Evolutionary conservation across 805 yeast species (phyloP).

Genomic region (Scheffersomyces amazonensis): DNA sequence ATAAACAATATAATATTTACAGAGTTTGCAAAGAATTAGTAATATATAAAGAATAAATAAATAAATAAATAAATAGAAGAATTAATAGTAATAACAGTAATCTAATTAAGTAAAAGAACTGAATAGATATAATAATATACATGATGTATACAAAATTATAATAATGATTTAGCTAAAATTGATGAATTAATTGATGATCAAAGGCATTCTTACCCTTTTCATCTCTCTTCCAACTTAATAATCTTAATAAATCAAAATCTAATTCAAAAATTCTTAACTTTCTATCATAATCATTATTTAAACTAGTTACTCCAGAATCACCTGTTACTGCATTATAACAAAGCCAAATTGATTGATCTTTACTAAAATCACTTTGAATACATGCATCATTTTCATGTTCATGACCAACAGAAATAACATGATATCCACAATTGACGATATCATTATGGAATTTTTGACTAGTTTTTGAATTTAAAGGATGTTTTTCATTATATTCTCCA

Average conservation of each 20-base stretch:
- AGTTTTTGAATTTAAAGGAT: constrained; percentile 25
- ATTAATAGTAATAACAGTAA: too few species aligned
- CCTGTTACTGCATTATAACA: constrained; percentile 41
- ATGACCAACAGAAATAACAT: constrained; percentile 39
- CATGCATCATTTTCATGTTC: constrained; percentile 46
- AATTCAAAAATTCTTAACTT: constrained; percentile 34
- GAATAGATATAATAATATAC: too few species aligned
- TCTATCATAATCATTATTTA: constrained; percentile 24
- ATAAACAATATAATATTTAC: too few species aligned
- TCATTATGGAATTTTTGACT: constrained; percentile 29
- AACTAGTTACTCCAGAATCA: constrained; percentile 27
- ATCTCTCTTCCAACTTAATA: constrained; percentile 38
- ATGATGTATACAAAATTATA: too few species aligned
- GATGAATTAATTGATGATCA: constrained; percentile 25
- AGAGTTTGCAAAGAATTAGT: too few species aligned
- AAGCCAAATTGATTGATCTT: constrained; percentile 25
- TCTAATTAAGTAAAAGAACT: too few species aligned
- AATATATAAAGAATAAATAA: too few species aligned
- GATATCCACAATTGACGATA: constrained; percentile 30
- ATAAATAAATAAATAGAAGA: too few species aligned
- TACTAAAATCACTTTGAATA: constrained; percentile 14
- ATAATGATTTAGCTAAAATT: too few species aligned
- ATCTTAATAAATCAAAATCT: constrained; percentile 18
- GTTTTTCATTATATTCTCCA: constrained; percentile 39
- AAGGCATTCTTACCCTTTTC: constrained; percentile 21